A percentile compares a stretch with the other conserved stretches of the same genome.
These are phyloP conservation scores for Monilinia aucupariae DNA, from an alignment of 2,329 filamentous ascomycete species.

Conservation along the genomic window DNA sequence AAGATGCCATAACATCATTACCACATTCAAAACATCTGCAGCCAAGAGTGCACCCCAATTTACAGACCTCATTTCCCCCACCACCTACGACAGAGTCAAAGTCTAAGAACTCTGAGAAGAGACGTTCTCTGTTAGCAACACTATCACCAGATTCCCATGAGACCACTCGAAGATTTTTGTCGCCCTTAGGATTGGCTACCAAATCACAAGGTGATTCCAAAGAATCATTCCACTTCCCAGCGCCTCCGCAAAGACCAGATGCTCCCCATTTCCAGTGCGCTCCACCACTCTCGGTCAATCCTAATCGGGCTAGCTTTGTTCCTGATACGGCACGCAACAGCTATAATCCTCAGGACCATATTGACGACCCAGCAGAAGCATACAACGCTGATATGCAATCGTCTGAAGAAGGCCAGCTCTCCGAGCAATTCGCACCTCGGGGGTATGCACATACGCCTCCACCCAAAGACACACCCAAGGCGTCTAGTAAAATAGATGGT, in stretches of 20 bases:
- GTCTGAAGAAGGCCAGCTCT: conserved; percentile 18
- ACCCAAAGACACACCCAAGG: conserved; percentile 8
- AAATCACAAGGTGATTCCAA: conserved; percentile 15
- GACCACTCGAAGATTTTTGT: conserved; percentile 36
- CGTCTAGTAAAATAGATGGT: background rate
- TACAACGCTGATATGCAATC: background rate
- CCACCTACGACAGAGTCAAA: conserved; percentile 39
- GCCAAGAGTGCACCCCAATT: conserved; percentile 40
- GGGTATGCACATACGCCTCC: conserved; percentile 16
- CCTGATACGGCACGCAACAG: conserved; percentile 24
- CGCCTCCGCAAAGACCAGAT: conserved; percentile 42
- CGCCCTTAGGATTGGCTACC: conserved; percentile 19
- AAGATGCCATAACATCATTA: conserved; percentile 78
- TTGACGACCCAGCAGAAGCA: conserved; percentile 25
- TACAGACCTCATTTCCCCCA: conserved; percentile 31
- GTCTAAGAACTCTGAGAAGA: conserved; percentile 46
- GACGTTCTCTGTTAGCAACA: conserved; percentile 24
- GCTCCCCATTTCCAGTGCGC: conserved; percentile 56
- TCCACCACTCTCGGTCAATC: conserved; percentile 46
- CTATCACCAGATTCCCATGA: conserved; percentile 36
- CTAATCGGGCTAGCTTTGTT: conserved; percentile 14
- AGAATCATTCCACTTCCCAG: conserved; percentile 53
- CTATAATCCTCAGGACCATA: conserved; percentile 31
- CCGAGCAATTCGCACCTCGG: conserved; percentile 22
- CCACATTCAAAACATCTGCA: conserved; percentile 63